These are phyloP conservation scores for Suaeda aralocaspica DNA, from an alignment of 148 eudicot species.

Conservation along the genomic window DNA sequence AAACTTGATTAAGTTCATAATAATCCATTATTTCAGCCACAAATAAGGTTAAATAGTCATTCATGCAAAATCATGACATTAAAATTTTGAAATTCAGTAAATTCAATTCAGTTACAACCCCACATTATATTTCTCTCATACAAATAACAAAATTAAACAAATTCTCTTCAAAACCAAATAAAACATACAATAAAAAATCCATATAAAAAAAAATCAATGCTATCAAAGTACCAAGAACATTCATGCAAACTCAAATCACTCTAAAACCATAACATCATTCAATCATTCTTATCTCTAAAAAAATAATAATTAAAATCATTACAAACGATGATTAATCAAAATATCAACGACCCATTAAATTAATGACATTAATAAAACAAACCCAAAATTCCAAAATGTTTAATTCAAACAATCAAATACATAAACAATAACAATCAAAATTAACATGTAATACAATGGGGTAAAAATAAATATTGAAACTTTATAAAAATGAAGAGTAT, in stretches of 20 bases:
- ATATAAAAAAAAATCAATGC: not conserved
- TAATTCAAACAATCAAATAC: not conserved
- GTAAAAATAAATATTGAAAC: not conserved
- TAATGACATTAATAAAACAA: slow-evolving; percentile 1
- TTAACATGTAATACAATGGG: not conserved
- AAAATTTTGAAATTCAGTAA: too few relatives aligned
- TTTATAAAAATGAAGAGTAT: not conserved
- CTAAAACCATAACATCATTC: too few relatives aligned
- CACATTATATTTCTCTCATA: not conserved
- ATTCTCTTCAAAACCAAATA: not conserved
- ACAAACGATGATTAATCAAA: not conserved
- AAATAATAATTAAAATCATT: too few relatives aligned
- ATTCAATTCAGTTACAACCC: too few relatives aligned
- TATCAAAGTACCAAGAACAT: not conserved
- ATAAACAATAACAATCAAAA: not conserved
- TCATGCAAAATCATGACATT: not conserved
- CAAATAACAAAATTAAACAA: not conserved
- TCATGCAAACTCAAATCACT: not conserved
- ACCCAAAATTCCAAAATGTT: slow-evolving; percentile 14
- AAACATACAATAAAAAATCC: not conserved
- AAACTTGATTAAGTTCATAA: too few relatives aligned
- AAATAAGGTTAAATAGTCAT: not conserved
- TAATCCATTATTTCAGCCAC: too few relatives aligned
- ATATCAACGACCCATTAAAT: not conserved
- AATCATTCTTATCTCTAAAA: too few relatives aligned